A percentile compares a stretch with the other conserved stretches of the same genome.
These are phyloP conservation scores for Conticribra weissflogii DNA, from an alignment of 108 stramenopile species.

Conservation along the genomic window DNA sequence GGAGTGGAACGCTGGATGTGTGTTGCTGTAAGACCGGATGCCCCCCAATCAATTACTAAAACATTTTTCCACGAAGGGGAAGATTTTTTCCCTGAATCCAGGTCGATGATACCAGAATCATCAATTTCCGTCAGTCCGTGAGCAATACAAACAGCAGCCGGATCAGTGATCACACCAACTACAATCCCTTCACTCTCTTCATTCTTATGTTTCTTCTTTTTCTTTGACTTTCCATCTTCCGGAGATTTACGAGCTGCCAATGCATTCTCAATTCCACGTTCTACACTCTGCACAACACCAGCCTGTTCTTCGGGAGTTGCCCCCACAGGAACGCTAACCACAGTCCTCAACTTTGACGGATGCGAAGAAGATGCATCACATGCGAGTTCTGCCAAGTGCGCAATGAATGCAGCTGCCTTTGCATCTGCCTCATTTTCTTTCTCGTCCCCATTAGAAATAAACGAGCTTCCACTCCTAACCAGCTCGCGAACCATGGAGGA, in stretches of 20 bases:
- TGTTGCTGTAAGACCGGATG: slow-evolving; percentile 67
- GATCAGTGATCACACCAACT: slow-evolving; percentile 52
- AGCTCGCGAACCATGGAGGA: slow-evolving; percentile 49
- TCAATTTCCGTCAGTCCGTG: slow-evolving; percentile 55
- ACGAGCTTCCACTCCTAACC: slow-evolving; percentile 28
- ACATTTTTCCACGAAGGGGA: slow-evolving; percentile 41
- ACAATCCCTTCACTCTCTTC: slow-evolving; percentile 34
- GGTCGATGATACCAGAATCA: slow-evolving; percentile 24
- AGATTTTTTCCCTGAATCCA: slow-evolving; percentile 26
- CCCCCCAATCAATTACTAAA: slow-evolving; percentile 74
- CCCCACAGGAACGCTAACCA: slow-evolving; percentile 47
- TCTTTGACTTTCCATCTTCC: slow-evolving; percentile 34
- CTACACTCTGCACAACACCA: slow-evolving; percentile 39
- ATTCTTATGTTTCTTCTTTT: slow-evolving; percentile 32
- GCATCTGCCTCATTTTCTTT: slow-evolving; percentile 17
- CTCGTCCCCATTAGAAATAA: slow-evolving; percentile 10
- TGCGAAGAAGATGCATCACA: slow-evolving; percentile 55
- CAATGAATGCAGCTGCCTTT: slow-evolving; percentile 50
- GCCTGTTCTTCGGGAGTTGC: slow-evolving; percentile 43
- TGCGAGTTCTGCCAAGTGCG: slow-evolving; percentile 50
- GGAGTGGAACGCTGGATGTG: slow-evolving; percentile 35
- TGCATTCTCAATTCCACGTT: slow-evolving; percentile 43
- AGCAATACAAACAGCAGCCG: slow-evolving; percentile 57
- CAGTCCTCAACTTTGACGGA: slow-evolving; percentile 50
- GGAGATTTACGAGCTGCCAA: slow-evolving; percentile 23